Evolutionary conservation across 176 grass and related monocot species (phyloP), one percentile per base, ranked within the genome.

Genomic region (Bothriochloa decipiens): DNA sequence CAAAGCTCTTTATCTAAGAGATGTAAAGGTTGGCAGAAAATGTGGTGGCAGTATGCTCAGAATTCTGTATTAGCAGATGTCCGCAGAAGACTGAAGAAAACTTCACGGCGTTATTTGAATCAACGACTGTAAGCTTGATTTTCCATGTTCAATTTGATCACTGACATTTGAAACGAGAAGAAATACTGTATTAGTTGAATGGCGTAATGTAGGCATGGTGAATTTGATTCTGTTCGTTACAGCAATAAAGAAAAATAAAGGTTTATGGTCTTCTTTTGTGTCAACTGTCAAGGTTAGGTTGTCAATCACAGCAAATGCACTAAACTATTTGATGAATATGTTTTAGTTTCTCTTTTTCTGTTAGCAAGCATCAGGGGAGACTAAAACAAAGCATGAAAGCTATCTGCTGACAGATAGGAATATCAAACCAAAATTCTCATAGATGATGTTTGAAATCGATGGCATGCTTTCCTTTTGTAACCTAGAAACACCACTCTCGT

Each of bases 31-130:
- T 98, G 96, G 96, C 91, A 98, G 73, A 91, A 16, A 84, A 87
- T 75, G 72, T 95, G 89, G 91, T 98, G 96, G 96, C 92, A 87
- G 22, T 98, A 98, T 89, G 92, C 92, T 67, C 67, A 77, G 86
- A 66, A 88, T 23, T 95, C 92, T 61, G 81, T 95, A 72, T 90
- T 87, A 72, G 77, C 91, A 42, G 92, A 98, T 78, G 89, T 98
- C 86, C 52, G 37, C 69, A 84, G 77, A 93, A 93, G 79, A 84
- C 63, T 92, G 86, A 87, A 79, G 82, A 98, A 90, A 89, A 89
- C 87, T 77, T 98, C 92, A 77, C 93, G 91, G 89, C 88, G 72
- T 72, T 88, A 81, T 92, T 84, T 98, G 64, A 84, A 87, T 33
- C 78, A 88, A 66, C 91, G 93, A 85, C 67, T 98, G 96, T 98